Conservation (phyloP, 306 rosid genomes). For the Ziziphus jujuba region DNA sequence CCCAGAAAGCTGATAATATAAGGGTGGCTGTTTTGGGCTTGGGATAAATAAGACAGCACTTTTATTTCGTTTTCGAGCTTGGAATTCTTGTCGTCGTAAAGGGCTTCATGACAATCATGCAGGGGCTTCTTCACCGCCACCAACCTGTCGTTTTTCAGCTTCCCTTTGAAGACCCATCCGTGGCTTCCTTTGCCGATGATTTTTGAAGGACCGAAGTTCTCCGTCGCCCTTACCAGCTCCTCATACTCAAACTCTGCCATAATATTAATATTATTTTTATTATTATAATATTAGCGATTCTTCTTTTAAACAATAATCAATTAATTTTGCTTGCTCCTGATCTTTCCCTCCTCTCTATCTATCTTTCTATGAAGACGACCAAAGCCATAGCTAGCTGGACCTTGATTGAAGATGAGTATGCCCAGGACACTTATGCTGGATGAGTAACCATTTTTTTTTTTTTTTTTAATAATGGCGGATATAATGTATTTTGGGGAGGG, state of each 20-base stretch:
- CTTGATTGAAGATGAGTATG: background rate
- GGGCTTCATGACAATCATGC: conserved; percentile 1
- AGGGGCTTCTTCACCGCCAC: conserved; percentile 54
- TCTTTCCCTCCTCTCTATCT: too few species aligned
- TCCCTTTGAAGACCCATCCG: conserved; percentile 48
- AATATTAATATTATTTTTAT: too few species aligned
- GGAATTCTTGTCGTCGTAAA: background rate
- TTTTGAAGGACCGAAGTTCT: conserved; percentile 35
- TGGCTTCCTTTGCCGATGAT: conserved; percentile 66
- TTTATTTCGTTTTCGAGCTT: conserved; percentile 48
- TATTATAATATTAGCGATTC: background rate
- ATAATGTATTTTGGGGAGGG: background rate
- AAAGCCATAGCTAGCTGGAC: background rate
- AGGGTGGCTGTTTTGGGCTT: conserved; percentile 15
- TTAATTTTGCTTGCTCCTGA: background rate
- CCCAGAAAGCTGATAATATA: conserved; percentile 41
- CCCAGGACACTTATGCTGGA: background rate
- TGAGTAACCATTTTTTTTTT: too few species aligned
- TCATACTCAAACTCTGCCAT: conserved; percentile 41
- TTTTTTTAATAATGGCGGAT: too few species aligned
- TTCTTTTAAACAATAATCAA: background rate
- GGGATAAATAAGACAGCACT: conserved; percentile 17
- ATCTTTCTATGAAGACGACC: too few species aligned
- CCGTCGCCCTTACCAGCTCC: conserved; percentile 45
- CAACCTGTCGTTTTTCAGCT: conserved; percentile 9